phyloP scores from a whole-genome alignment of 495 filamentous ascomycete genomes.

The Letharia lupina region DNA sequence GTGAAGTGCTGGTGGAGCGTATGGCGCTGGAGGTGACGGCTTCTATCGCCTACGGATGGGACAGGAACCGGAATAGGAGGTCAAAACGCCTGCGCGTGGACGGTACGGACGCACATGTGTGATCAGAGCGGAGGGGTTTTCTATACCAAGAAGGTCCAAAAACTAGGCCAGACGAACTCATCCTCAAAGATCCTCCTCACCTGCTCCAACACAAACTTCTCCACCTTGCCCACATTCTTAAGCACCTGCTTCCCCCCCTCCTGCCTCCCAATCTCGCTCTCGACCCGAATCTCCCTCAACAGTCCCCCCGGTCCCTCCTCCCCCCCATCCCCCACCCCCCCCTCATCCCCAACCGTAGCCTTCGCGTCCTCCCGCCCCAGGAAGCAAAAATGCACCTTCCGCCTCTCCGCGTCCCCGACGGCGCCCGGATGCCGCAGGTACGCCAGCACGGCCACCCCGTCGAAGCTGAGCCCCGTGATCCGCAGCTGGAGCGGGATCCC shows the following conservation, averaged over 20 bases:
- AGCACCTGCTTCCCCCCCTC: constrained; percentile 86
- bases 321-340: constrained; percentile 24
- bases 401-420: not conserved
- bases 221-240: constrained; percentile 97
- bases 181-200: constrained; percentile 96
- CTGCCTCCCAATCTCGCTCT: constrained; percentile 91
- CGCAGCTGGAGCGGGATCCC: constrained; percentile 84
- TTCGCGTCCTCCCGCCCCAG: constrained; percentile 78
- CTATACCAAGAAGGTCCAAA: constrained; percentile 91
- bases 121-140: no score
- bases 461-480: constrained; percentile 88
- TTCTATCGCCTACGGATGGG: not conserved
- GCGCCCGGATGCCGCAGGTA: constrained; percentile 61
- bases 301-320: constrained; percentile 58
- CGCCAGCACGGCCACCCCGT: constrained; percentile 85
- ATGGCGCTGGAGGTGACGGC: constrained; percentile 41
- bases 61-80: no score
- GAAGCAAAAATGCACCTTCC: constrained; percentile 72
- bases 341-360: constrained; percentile 47
- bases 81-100: no score
- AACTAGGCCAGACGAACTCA: constrained; percentile 95
- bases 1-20: constrained; percentile 62
- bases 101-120: no score
- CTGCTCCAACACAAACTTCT: constrained; percentile 93
- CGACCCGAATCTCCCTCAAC: constrained; percentile 85